Base-by-base conservation (phyloP, 176 grass and related monocot genomes). In the Aegilops umbellulata region DNA sequence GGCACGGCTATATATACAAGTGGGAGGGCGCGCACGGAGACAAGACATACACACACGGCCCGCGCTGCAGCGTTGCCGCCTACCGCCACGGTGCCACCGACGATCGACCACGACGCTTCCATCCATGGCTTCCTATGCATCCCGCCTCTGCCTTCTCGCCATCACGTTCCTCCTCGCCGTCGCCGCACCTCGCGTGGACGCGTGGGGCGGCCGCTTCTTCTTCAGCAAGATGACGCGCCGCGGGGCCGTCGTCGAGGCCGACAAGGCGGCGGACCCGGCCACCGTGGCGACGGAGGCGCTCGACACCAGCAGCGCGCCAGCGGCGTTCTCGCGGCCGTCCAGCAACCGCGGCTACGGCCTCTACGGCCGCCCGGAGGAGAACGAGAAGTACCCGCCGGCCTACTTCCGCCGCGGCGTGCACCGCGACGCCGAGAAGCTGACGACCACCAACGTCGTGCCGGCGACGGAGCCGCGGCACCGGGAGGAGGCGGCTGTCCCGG, bases 341-440 rank as follows among this genome's bases (percentile, higher is more conserved):
- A 84, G 61, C 68, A 77, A 41, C 27, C 89, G 89, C 47, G 85
- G 89, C 36, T 87, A 91, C 76, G 89, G 85, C 27, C 89, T 91
- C 8, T 91, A 91, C 85, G 85, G 89, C 38, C 89, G 76, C 29
- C 89, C 85, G 3, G 85, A 84, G 81, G 85, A 91, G 85, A 76
- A 29, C 61, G 85, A 91, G 81, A 84, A 49, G 47, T 84, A 84
- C 76, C 89, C 89, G 68, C 67, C 80, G 46, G 60, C 51, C 47
- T 91, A 91, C 89, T 91, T 84, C 89, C 89, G 69, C 76, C 81
- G 85, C 62, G 89, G 89, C 85, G 89, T 87, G 80, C 89, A 91
- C 85, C 89, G 19, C 85, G 73, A 91, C 85, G 22, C 76, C 68
- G 85, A 91, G 26, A 91, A 84, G 81, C 60, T 67, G 81, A 91